A percentile compares a stretch with the other conserved stretches of the same genome.
These are phyloP conservation scores for Hypoxylon cercidicola DNA, from an alignment of 495 filamentous ascomycete genomes.

Conservation along the genomic window DNA sequence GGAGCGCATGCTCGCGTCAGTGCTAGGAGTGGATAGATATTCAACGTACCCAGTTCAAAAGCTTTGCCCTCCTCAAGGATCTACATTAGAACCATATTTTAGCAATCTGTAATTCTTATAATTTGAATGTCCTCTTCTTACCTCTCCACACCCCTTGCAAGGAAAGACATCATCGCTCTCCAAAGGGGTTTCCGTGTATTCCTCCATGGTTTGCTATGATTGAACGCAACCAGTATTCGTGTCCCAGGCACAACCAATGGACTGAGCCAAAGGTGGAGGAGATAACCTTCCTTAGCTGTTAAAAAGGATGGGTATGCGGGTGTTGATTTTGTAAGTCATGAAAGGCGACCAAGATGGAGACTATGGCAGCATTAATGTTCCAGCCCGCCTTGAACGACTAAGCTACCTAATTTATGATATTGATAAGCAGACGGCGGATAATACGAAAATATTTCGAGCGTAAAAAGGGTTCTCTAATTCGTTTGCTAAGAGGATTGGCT, in stretches of 20 bases:
- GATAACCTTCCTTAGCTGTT: constrained; percentile 5
- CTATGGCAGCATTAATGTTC: constrained; percentile 31
- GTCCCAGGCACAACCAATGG: constrained; percentile 8
- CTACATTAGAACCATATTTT: constrained; percentile 57
- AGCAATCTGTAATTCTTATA: constrained; percentile 20
- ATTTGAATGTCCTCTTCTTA: constrained; percentile 51
- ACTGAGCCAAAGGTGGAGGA: constrained; percentile 1
- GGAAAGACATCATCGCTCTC: constrained; percentile 92
- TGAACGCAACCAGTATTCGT: constrained; percentile 13
- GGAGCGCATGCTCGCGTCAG: constrained; percentile 10
- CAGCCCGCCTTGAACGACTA: constrained; percentile 2
- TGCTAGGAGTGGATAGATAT: constrained; percentile 4
- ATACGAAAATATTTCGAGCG: background rate
- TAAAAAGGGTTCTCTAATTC: background rate
- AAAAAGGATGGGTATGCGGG: background rate
- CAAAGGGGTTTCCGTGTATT: constrained; percentile 82
- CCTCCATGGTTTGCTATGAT: constrained; percentile 54
- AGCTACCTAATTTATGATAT: too few species aligned
- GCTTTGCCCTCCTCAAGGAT: constrained; percentile 98
- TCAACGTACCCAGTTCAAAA: constrained; percentile 89
- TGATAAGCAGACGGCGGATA: background rate
- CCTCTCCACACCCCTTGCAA: constrained; percentile 98
- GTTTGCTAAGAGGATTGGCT: background rate
- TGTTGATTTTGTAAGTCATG: constrained; percentile 32
- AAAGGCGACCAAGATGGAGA: constrained; percentile 31